phyloP scores from a whole-genome alignment of 208 protist species.

The Dictyostelium gargantuum region DNA sequence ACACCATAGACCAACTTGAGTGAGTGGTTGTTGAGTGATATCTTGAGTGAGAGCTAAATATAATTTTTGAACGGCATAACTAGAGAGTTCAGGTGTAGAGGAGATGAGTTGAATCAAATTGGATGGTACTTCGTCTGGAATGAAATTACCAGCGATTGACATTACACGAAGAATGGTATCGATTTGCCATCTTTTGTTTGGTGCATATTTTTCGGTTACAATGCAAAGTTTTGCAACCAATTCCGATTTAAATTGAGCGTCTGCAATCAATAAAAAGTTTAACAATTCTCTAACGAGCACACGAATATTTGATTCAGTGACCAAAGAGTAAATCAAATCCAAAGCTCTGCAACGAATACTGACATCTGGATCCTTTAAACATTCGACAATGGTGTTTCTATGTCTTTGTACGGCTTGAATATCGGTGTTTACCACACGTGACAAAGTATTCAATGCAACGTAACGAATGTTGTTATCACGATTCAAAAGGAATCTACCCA shows the following conservation, averaged over 20 bases:
- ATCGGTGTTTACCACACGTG: conserved; percentile 89
- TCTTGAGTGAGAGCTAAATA: conserved; percentile 86
- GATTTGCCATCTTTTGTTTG: conserved; percentile 95
- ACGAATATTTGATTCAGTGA: conserved; percentile 94
- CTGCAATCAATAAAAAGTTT: conserved; percentile 92
- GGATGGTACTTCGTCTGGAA: conserved; percentile 80
- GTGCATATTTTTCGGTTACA: conserved; percentile 90
- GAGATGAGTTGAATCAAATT: conserved; percentile 92
- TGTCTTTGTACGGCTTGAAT: conserved; percentile 93
- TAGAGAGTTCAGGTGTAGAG: conserved; percentile 89
- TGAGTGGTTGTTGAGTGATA: conserved; percentile 58
- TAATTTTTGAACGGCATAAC: conserved; percentile 89
- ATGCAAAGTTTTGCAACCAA: conserved; percentile 92
- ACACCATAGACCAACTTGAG: conserved; percentile 92
- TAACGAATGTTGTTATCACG: conserved; percentile 99
- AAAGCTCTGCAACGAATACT: conserved; percentile 96
- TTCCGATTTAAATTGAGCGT: conserved; percentile 93
- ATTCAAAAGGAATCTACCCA: conserved; percentile 97
- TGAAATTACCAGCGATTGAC: conserved; percentile 84
- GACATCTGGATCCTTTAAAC: conserved; percentile 94
- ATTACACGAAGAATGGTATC: conserved; percentile 95
- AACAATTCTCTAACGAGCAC: conserved; percentile 95
- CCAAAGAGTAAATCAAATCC: conserved; percentile 96
- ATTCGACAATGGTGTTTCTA: conserved; percentile 95
- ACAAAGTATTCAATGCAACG: conserved; percentile 92